phyloP scores from a whole-genome alignment of 768 basidiomycete species.

The Termitomyces bulborhizus region DNA sequence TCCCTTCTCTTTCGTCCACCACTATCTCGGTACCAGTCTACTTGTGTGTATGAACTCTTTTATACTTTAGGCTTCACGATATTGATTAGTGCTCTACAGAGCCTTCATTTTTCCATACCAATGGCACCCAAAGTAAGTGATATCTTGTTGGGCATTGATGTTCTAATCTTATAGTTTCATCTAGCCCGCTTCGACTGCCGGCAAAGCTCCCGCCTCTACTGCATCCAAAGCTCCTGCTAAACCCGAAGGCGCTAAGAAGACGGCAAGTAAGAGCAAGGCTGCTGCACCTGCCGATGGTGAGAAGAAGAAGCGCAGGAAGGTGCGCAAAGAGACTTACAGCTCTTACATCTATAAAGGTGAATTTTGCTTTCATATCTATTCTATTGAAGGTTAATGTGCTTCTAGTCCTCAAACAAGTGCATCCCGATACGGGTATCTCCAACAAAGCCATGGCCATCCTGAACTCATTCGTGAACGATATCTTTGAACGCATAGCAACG shows the following conservation, averaged over 20 bases:
- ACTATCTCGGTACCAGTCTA: slow-evolving; percentile 17
- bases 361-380: slow-evolving; percentile 9
- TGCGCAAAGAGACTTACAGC: slow-evolving; percentile 77
- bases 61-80: not conserved
- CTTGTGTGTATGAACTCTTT: not conserved
- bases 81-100: slow-evolving; percentile 1
- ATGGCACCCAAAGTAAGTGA: slow-evolving; percentile 27
- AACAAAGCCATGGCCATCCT: slow-evolving; percentile 85
- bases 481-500: slow-evolving; percentile 75
- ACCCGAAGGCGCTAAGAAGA: slow-evolving; percentile 39
- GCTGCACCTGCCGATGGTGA: slow-evolving; percentile 50
- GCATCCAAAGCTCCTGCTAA: slow-evolving; percentile 41
- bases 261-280: slow-evolving; percentile 28
- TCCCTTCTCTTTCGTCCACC: slow-evolving; percentile 11
- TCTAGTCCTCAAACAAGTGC: slow-evolving; percentile 82
- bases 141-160: not conserved
- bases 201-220: slow-evolving; percentile 50
- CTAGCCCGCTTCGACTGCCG: slow-evolving; percentile 67
- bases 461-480: slow-evolving; percentile 82
- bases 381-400: not conserved
- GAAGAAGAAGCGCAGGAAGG: slow-evolving; percentile 79
- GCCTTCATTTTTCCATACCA: slow-evolving; percentile 5
- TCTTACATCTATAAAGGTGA: slow-evolving; percentile 82
- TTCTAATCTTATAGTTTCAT: not conserved
- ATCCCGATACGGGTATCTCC: slow-evolving; percentile 91